Percentiles rank a stretch among this genome's conserved stretches.
These are phyloP conservation scores for Prunus mongolica DNA, from an alignment of 306 rosid genomes.

Conservation along the genomic window DNA sequence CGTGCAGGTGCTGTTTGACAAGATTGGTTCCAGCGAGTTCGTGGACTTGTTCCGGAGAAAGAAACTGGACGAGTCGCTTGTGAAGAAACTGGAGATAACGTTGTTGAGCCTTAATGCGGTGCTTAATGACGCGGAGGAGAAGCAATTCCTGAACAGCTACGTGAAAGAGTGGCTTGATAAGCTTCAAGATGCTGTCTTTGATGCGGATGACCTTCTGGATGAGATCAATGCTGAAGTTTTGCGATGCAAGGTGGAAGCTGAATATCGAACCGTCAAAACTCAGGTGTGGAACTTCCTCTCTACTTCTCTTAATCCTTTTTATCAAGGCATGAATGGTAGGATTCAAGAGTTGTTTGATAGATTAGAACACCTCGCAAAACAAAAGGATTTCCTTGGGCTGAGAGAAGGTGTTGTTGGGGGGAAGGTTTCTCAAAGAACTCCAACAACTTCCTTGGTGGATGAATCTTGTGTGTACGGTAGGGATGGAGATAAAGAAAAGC, in stretches of 20 bases:
- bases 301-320: background rate
- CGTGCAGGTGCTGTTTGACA: background rate
- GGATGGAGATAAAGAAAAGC: background rate
- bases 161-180: background rate
- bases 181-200: background rate
- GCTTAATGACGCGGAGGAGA: background rate
- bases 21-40: background rate
- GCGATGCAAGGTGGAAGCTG: background rate
- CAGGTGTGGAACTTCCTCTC: background rate
- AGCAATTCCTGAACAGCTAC: no score
- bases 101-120: background rate
- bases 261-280: background rate
- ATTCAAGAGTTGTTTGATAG: background rate
- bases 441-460: background rate
- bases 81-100: background rate
- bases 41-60: background rate
- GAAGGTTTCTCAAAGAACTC: background rate
- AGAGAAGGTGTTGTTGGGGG: background rate
- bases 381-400: background rate
- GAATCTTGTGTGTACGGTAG: background rate
- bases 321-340: background rate
- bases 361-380: background rate
- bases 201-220: background rate
- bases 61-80: background rate
- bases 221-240: background rate